Percentiles rank a stretch among this genome's conserved stretches.
These are phyloP conservation scores for Talaromyces sp. DNA, from an alignment of 2,329 filamentous ascomycete species.

Conservation along the genomic window DNA sequence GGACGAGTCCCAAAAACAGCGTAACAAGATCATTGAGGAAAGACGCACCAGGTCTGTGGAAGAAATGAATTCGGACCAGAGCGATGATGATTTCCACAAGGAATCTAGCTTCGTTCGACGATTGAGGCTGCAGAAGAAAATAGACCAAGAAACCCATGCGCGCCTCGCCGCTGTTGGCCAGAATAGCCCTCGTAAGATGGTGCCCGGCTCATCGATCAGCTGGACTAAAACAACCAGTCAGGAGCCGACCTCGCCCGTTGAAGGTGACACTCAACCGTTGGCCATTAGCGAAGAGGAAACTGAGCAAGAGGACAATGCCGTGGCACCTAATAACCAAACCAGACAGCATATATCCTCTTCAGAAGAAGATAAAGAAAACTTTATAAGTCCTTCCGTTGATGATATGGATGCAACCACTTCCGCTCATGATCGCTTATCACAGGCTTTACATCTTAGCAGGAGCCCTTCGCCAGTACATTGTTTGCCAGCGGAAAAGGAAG, in stretches of 20 bases:
- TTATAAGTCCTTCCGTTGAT: slow-evolving; percentile 23
- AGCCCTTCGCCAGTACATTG: slow-evolving; percentile 10
- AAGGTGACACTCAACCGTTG: slow-evolving; percentile 16
- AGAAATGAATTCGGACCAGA: slow-evolving; percentile 27
- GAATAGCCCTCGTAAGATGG: not conserved
- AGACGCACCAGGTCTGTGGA: slow-evolving; percentile 30
- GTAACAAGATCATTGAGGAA: slow-evolving; percentile 28
- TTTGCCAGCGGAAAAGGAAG: slow-evolving; percentile 2
- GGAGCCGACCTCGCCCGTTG: slow-evolving; percentile 6
- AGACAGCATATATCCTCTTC: slow-evolving; percentile 24
- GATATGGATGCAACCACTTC: slow-evolving; percentile 24
- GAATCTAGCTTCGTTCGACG: slow-evolving; percentile 36
- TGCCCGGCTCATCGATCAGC: not conserved
- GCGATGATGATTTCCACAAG: slow-evolving; percentile 40
- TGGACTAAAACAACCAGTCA: slow-evolving; percentile 1
- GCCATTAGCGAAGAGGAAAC: slow-evolving; percentile 40
- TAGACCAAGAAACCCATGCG: slow-evolving; percentile 27
- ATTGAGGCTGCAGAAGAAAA: slow-evolving; percentile 25
- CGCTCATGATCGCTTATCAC: slow-evolving; percentile 35
- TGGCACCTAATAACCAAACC: slow-evolving; percentile 21
- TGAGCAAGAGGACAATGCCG: slow-evolving; percentile 39
- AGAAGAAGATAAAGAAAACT: slow-evolving; percentile 46
- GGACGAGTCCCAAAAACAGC: slow-evolving; percentile 40
- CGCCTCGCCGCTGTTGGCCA: slow-evolving; percentile 21
- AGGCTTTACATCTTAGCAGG: slow-evolving; percentile 26